Conservation (phyloP, 169 alveolate genomes). For the Perkinsus marinus region DNA sequence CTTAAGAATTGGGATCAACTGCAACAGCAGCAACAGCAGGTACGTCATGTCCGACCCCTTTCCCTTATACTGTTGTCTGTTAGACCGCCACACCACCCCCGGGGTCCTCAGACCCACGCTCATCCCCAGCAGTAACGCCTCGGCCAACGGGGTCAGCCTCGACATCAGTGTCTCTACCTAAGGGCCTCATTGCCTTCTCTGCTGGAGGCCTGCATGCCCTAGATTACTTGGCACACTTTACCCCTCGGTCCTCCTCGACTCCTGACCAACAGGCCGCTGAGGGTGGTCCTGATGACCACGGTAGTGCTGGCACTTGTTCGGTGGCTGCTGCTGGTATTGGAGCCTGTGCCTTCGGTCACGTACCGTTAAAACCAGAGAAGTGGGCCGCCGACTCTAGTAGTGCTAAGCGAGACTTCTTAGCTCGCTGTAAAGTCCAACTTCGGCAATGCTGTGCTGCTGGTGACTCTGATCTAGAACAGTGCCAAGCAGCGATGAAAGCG, state of each 20-base stretch:
- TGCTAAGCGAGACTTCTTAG: neutral
- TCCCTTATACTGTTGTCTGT: too few relatives aligned
- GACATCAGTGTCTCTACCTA: neutral
- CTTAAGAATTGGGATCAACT: neutral
- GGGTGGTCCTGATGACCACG: neutral
- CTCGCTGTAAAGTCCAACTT: neutral
- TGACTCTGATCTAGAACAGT: neutral
- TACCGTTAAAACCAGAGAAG: neutral
- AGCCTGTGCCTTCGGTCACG: neutral
- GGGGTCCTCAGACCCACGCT: neutral
- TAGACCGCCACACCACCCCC: neutral
- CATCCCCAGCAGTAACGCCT: neutral
- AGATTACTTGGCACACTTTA: neutral
- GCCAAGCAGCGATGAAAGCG: neutral
- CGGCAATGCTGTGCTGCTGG: neutral
- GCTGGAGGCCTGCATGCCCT: neutral
- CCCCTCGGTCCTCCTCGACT: neutral
- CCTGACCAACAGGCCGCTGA: neutral
- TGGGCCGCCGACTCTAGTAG: neutral
- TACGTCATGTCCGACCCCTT: too few relatives aligned
- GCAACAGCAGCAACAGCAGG: neutral
- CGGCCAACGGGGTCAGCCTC: neutral
- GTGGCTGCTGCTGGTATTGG: neutral
- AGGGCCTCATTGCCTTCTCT: neutral
- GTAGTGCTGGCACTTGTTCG: neutral